These are phyloP conservation scores for Hygrocybe punicea DNA, from an alignment of 768 basidiomycete species.

Conservation along the genomic window DNA sequence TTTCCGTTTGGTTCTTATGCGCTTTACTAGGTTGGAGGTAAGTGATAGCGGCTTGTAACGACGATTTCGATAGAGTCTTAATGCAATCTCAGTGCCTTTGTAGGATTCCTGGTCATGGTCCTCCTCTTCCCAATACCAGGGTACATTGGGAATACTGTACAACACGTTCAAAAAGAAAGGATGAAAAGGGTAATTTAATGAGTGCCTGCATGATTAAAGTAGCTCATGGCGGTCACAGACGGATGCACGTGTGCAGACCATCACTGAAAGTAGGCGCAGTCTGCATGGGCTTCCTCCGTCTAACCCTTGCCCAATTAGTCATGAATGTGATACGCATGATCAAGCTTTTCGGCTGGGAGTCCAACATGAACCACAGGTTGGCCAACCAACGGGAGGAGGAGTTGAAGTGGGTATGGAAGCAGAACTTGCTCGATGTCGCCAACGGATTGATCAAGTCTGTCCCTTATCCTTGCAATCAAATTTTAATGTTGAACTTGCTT, in stretches of 20 bases:
- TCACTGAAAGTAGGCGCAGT: conserved; percentile 57
- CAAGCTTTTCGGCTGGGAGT: conserved; percentile 70
- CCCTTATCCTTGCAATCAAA: not conserved
- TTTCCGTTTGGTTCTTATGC: conserved; percentile 46
- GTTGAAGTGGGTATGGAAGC: conserved; percentile 50
- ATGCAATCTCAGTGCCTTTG: conserved; percentile 45
- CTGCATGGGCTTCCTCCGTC: conserved; percentile 12
- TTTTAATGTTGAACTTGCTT: not conserved
- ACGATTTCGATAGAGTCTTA: conserved; percentile 5
- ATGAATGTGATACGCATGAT: conserved; percentile 62
- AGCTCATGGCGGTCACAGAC: conserved; percentile 15
- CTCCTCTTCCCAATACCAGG: conserved; percentile 58
- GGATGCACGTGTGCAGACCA: conserved; percentile 57
- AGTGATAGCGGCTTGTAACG: conserved; percentile 3
- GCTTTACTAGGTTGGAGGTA: conserved; percentile 49
- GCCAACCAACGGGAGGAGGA: conserved; percentile 60
- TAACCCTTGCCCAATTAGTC: conserved; percentile 37
- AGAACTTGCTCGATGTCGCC: conserved; percentile 48
- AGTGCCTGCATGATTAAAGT: not conserved
- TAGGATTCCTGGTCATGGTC: conserved; percentile 53
- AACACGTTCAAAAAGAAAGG: conserved; percentile 45
- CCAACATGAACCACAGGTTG: conserved; percentile 51
- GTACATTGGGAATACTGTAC: conserved; percentile 47
- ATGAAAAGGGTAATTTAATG: conserved; percentile 42
- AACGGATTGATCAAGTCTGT: conserved; percentile 45